These are phyloP conservation scores for Paramecium sexaurelia DNA, from an alignment of 73 alveolate species.

Conservation along the genomic window DNA sequence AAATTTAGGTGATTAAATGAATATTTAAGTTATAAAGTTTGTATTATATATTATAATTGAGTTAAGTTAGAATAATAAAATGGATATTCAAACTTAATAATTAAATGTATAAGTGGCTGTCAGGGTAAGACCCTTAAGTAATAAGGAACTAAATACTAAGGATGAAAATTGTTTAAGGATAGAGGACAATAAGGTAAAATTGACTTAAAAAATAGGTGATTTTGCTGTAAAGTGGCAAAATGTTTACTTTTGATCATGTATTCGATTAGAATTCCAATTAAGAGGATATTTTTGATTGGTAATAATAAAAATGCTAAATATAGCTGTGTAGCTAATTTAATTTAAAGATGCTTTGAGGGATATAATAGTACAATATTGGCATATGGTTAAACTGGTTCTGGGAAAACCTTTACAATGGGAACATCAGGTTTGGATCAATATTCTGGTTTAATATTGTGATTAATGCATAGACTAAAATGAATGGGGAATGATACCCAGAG, in stretches of 20 bases:
- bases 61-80: neutral
- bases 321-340: constrained; percentile 84
- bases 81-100: constrained; percentile 71
- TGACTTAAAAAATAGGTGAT: constrained; percentile 71
- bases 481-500: constrained; percentile 94
- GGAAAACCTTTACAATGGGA: constrained; percentile 99
- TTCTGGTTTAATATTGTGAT: constrained; percentile 85
- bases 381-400: constrained; percentile 98
- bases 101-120: constrained; percentile 83
- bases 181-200: constrained; percentile 71
- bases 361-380: constrained; percentile 97
- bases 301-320: neutral
- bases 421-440: constrained; percentile 78
- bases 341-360: constrained; percentile 90
- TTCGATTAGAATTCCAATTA: constrained; percentile 86
- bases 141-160: constrained; percentile 76
- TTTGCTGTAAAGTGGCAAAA: constrained; percentile 53
- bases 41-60: neutral
- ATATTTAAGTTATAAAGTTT: neutral
- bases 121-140: constrained; percentile 92
- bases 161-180: constrained; percentile 67
- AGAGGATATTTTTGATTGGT: constrained; percentile 81
- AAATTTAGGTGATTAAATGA: neutral
- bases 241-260: constrained; percentile 91
- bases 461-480: constrained; percentile 54